Base-by-base conservation (phyloP, 768 basidiomycete species). In the Gloeostereum incarnatum region DNA sequence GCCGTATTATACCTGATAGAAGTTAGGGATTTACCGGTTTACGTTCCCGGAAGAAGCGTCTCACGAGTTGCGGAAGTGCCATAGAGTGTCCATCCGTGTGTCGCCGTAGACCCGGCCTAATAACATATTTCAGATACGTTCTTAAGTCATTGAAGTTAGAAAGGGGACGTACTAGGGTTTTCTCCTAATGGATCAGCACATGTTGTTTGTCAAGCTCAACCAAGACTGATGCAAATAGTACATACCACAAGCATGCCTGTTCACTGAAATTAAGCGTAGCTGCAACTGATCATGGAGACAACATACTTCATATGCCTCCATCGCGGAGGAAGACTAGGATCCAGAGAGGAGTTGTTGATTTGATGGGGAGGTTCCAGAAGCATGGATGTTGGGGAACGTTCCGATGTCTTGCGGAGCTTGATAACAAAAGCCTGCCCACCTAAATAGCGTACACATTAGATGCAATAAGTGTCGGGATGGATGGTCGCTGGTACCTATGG, bases 301-400 rank as follows among this genome's bases (percentile, higher is more conserved):
- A 52, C 69, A 50, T 45, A 77, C 76, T 89, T 88, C 62, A 90
- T 81, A 52, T 89, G 79, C 40, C 86, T 65, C 78, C 81, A 86
- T 21, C 78, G 61, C 13, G 72, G 67, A 9, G 73, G 69, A 17
- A 58, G 45, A 31, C 63, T 53, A 25, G 61, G 55, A 44, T 75
- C 62, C 4, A 65, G 56, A 36, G 61, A 60, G 41, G 78, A 62
- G 13, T 45, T 53, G 48, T 82, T 73, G 41, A 83, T 63, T 23
- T 69, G 65, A 45, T 70, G 79, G 0, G 86, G 83, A 5, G 81
- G 75, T 45, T 91, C 88, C 18, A 93, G 59, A 7, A 87, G 60
- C 78, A 85, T 80, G 0, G 79, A 75, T 4, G 75, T 71, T 2
- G 87, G 70, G 0, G 81, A 80, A 31, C 78, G 74, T 45, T 86